Conservation (phyloP, 2,329 filamentous ascomycete species). For the Corniculantispora saksenae region DNA sequence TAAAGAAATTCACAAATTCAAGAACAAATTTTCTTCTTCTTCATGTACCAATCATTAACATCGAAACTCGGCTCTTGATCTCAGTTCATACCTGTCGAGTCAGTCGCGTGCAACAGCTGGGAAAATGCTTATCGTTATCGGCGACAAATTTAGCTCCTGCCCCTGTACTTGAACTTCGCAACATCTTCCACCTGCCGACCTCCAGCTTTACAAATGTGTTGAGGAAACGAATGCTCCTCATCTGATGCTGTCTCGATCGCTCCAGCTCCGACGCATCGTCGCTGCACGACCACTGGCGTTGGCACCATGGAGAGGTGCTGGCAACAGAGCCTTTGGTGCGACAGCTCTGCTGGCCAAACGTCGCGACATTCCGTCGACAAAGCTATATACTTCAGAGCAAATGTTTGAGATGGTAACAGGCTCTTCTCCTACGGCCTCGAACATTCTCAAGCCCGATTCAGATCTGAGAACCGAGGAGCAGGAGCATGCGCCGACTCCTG, state of each 20-base stretch:
- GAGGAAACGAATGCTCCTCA: not conserved
- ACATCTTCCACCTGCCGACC: not conserved
- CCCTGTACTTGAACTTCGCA: not conserved
- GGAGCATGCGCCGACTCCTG: not conserved
- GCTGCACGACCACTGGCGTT: not conserved
- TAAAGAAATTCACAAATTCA: no score
- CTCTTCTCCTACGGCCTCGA: not conserved
- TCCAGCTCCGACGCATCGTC: constrained; percentile 5
- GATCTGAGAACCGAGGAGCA: not conserved
- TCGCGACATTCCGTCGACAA: not conserved
- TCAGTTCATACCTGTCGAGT: not conserved
- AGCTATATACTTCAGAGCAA: constrained; percentile 24
- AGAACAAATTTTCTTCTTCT: no score
- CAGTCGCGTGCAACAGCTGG: not conserved
- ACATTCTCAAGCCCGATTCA: not conserved
- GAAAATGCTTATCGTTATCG: constrained; percentile 18
- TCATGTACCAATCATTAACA: no score
- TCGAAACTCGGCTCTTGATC: no score
- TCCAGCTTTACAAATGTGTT: not conserved
- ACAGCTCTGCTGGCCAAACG: not conserved
- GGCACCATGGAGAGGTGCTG: not conserved
- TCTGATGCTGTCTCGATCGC: constrained; percentile 15
- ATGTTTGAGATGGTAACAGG: constrained; percentile 29
- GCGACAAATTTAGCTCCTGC: constrained; percentile 11
- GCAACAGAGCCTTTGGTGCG: not conserved